phyloP scores from a whole-genome alignment of 2,329 filamentous ascomycete genomes.

The Plectosphaerella sp. region DNA sequence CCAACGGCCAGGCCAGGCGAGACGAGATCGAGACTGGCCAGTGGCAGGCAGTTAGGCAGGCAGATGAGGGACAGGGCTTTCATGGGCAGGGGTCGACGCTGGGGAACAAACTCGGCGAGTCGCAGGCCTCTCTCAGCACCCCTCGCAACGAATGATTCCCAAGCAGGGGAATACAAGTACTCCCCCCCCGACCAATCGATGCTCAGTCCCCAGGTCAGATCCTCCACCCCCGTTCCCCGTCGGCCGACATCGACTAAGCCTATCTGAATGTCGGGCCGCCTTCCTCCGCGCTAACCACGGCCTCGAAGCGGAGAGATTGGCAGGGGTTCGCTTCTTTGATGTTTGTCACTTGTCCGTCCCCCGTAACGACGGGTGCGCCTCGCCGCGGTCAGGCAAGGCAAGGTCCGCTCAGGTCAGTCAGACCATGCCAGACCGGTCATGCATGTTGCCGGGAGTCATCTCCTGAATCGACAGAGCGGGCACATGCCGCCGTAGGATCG shows the following conservation, averaged over 20 bases:
- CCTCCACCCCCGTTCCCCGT: not conserved
- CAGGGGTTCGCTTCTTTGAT: not conserved
- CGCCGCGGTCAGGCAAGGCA: not conserved
- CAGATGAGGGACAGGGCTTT: not conserved
- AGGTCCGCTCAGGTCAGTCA: not conserved
- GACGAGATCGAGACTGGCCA: not conserved
- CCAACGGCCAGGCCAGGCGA: not conserved
- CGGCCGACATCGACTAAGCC: slow-evolving; percentile 5
- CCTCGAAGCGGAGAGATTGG: slow-evolving; percentile 4
- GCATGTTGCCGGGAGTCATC: no score
- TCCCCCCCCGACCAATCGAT: not conserved
- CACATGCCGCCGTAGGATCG: no score
- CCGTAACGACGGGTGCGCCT: not conserved
- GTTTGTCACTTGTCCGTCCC: not conserved
- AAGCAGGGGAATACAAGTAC: not conserved
- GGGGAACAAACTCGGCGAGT: not conserved
- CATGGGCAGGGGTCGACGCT: not conserved
- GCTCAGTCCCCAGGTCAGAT: not conserved
- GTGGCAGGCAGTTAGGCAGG: not conserved
- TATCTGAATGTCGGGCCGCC: slow-evolving; percentile 14
- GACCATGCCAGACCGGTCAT: not conserved
- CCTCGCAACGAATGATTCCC: not conserved
- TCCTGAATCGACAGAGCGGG: no score
- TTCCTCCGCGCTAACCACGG: slow-evolving; percentile 12
- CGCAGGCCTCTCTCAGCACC: no score